Percentiles rank a stretch among this genome's conserved stretches.
Conservation (phyloP, 23 red algal species). For the Gracilaria caudata region DNA sequence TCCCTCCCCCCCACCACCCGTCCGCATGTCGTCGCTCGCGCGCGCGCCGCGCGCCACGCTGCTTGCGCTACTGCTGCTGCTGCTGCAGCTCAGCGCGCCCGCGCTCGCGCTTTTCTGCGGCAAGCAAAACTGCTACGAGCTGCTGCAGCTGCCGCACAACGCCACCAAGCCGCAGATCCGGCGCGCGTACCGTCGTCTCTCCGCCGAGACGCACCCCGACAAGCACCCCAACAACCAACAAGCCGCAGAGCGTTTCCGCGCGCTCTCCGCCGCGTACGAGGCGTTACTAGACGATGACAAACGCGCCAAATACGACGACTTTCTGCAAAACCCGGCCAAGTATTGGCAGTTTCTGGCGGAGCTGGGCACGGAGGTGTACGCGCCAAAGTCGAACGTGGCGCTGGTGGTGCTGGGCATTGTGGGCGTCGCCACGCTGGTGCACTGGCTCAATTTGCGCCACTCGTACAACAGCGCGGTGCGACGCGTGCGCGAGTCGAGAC, state of each 20-base stretch:
- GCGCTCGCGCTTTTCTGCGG: slow-evolving; percentile 69
- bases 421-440: slow-evolving; percentile 46
- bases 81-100: background rate
- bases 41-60: background rate
- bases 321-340: slow-evolving; percentile 79
- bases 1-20: too few species aligned
- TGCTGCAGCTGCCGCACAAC: slow-evolving; percentile 68
- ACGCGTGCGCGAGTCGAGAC: slow-evolving; percentile 37
- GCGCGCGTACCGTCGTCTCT: slow-evolving; percentile 79
- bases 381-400: slow-evolving; percentile 65
- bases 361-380: slow-evolving; percentile 49
- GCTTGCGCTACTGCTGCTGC: too few species aligned
- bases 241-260: slow-evolving; percentile 73
- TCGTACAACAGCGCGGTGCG: slow-evolving; percentile 29
- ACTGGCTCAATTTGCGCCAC: slow-evolving; percentile 78
- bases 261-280: slow-evolving; percentile 86
- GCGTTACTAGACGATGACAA: slow-evolving; percentile 59
- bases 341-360: slow-evolving; percentile 58
- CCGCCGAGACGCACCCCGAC: slow-evolving; percentile 83
- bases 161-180: slow-evolving; percentile 75
- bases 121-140: slow-evolving; percentile 80
- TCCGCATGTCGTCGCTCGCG: too few species aligned
- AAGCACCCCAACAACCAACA: slow-evolving; percentile 68
- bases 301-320: slow-evolving; percentile 79
- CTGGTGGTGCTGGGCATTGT: slow-evolving; percentile 59